Percentiles rank a stretch among this genome's conserved stretches.
These are phyloP conservation scores for Crotalaria pallida DNA, from an alignment of 306 rosid species.

Conservation along the genomic window DNA sequence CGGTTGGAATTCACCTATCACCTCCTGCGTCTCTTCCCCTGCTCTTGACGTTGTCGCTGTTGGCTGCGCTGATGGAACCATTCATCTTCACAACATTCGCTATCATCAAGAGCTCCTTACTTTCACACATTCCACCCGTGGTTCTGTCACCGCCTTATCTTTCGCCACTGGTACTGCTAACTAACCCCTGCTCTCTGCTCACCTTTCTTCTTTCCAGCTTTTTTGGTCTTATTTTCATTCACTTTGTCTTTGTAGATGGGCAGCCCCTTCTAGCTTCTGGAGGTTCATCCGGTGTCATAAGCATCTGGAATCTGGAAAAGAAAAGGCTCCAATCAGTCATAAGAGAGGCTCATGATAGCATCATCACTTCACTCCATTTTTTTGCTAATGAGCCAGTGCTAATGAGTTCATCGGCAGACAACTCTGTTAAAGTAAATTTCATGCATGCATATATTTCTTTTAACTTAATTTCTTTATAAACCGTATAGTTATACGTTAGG, in stretches of 20 bases:
- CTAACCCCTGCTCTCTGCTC: too few species aligned
- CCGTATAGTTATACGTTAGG: background rate
- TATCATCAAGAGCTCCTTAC: conserved; percentile 72
- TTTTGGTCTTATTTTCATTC: background rate
- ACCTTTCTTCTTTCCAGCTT: background rate
- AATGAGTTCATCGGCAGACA: conserved; percentile 89
- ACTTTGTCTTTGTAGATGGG: conserved; percentile 53
- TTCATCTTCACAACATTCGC: conserved; percentile 78
- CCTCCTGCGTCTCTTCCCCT: conserved; percentile 81
- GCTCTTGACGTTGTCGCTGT: conserved; percentile 86
- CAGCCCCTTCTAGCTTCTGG: conserved; percentile 97
- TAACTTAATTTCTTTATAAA: background rate
- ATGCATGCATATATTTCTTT: background rate
- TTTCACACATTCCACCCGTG: conserved; percentile 83
- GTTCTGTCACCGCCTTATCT: conserved; percentile 89
- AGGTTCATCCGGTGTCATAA: conserved; percentile 93
- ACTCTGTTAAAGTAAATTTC: conserved; percentile 77
- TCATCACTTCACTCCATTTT: conserved; percentile 73
- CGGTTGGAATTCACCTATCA: conserved; percentile 82
- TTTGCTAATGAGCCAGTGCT: conserved; percentile 90
- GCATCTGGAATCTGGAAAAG: conserved; percentile 97
- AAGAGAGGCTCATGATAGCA: conserved; percentile 82
- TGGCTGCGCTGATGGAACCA: conserved; percentile 85
- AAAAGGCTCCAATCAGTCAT: conserved; percentile 89
- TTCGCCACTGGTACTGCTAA: conserved; percentile 84